Evolutionary conservation across 805 yeast species (phyloP).

Genomic region (Cyberlindnera saturnus): DNA sequence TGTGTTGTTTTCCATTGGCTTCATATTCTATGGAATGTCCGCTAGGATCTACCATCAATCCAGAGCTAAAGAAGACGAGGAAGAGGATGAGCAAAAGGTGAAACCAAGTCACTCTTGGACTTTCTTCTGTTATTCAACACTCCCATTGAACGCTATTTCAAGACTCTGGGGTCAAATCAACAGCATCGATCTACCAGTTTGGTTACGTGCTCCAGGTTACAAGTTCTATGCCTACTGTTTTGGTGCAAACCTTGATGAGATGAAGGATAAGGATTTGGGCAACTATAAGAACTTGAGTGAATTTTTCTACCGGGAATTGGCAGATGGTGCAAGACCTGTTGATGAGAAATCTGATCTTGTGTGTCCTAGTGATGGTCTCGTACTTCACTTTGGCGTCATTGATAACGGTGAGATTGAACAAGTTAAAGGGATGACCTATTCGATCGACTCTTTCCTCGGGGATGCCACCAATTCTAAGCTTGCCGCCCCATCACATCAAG

Average conservation of each 20-base stretch:
- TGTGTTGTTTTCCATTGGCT: conserved; percentile 23
- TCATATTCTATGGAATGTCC: conserved; percentile 24
- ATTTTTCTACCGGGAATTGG: conserved; percentile 80
- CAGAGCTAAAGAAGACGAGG: conserved; percentile 18
- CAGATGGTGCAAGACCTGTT: conserved; percentile 75
- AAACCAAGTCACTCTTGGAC: conserved; percentile 81
- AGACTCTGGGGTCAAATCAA: conserved; percentile 94
- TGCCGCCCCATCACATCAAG: conserved; percentile 50
- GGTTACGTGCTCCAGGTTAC: conserved; percentile 82
- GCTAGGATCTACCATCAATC: conserved; percentile 23
- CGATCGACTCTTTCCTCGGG: conserved; percentile 84
- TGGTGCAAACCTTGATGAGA: conserved; percentile 86
- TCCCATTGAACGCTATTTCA: conserved; percentile 87
- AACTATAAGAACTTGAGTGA: conserved; percentile 79
- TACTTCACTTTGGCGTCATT: conserved; percentile 76
- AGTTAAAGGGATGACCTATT: conserved; percentile 93
- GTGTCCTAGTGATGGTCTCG: conserved; percentile 91
- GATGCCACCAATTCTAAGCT: conserved; percentile 33
- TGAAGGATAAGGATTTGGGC: conserved; percentile 73
- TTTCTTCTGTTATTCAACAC: conserved; percentile 78
- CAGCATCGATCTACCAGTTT: conserved; percentile 73
- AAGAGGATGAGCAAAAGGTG: conserved; percentile 23
- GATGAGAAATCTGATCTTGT: conserved; percentile 59
- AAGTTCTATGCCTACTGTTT: conserved; percentile 70
- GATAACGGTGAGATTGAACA: conserved; percentile 88